These are phyloP conservation scores for Fusarium oxysporum DNA, from an alignment of 2,329 filamentous ascomycete species.

Conservation along the genomic window DNA sequence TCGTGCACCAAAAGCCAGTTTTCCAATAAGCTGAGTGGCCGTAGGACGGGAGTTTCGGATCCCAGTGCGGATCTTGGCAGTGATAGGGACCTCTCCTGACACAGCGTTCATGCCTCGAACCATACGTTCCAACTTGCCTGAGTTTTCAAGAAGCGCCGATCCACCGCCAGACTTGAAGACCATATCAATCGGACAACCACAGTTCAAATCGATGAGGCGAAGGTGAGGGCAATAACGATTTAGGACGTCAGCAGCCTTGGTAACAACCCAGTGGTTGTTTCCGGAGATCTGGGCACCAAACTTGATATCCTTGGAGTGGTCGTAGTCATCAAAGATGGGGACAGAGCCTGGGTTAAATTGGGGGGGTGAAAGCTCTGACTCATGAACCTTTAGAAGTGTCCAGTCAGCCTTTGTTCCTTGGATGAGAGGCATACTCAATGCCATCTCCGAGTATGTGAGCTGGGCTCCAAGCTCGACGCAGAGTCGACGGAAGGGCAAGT, in stretches of 20 bases:
- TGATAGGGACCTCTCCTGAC: constrained; percentile 90
- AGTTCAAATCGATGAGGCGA: constrained; percentile 94
- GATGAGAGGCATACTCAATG: constrained; percentile 87
- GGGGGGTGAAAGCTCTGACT: constrained; percentile 81
- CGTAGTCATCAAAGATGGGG: constrained; percentile 78
- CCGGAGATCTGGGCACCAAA: constrained; percentile 95
- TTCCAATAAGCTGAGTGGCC: constrained; percentile 83
- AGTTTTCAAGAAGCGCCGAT: constrained; percentile 90
- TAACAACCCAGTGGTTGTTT: constrained; percentile 89
- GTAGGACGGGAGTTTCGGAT: constrained; percentile 83
- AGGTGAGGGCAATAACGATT: constrained; percentile 82
- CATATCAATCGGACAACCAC: constrained; percentile 95
- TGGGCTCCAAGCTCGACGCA: constrained; percentile 91
- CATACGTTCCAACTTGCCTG: constrained; percentile 91
- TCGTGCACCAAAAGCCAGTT: constrained; percentile 81
- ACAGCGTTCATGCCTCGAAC: constrained; percentile 95
- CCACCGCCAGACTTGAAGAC: constrained; percentile 90
- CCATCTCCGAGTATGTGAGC: constrained; percentile 98
- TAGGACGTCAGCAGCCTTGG: constrained; percentile 88
- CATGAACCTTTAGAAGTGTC: constrained; percentile 93
- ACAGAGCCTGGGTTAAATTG: constrained; percentile 66
- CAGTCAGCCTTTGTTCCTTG: constrained; percentile 93
- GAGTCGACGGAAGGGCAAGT: constrained; percentile 91
- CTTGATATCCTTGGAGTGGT: constrained; percentile 83
- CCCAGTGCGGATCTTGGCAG: constrained; percentile 93